These are phyloP conservation scores for Calonectria leucothoes DNA, from an alignment of 2,329 filamentous ascomycete species.

Conservation along the genomic window DNA sequence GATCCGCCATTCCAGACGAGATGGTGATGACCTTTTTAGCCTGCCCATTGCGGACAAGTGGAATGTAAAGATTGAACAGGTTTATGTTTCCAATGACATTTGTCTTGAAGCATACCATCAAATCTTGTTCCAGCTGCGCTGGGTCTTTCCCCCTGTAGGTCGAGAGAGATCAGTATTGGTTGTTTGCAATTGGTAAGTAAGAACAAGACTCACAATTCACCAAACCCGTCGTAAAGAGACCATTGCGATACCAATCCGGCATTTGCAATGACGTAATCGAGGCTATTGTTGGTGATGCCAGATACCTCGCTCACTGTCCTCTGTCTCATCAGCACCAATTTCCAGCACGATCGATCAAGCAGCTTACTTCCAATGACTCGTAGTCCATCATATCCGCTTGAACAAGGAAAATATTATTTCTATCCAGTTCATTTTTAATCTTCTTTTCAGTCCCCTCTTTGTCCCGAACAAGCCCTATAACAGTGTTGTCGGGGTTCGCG, in stretches of 20 bases:
- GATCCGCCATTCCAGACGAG: constrained; percentile 60
- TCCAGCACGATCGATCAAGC: too few relatives aligned
- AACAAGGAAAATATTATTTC: constrained; percentile 27
- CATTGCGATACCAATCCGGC: constrained; percentile 35
- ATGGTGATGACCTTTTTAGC: constrained; percentile 66
- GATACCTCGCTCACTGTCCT: constrained; percentile 42
- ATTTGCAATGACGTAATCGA: constrained; percentile 66
- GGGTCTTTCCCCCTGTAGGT: background rate
- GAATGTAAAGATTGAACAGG: constrained; percentile 63
- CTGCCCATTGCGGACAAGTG: constrained; percentile 60
- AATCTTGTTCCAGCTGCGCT: constrained; percentile 17
- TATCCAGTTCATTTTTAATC: constrained; percentile 45
- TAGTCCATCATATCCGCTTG: constrained; percentile 22
- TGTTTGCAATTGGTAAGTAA: too few relatives aligned
- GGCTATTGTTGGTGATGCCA: constrained; percentile 46
- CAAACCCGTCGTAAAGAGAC: background rate
- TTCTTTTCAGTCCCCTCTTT: constrained; percentile 52
- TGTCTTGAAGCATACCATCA: constrained; percentile 47
- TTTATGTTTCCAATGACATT: constrained; percentile 65
- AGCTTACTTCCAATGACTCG: constrained; percentile 17
- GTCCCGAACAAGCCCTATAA: constrained; percentile 58
- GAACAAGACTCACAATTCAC: background rate
- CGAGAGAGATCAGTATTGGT: background rate
- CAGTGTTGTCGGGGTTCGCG: constrained; percentile 50
- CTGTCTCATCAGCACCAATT: background rate